Evolutionary conservation across 768 basidiomycete genomes (phyloP).

Genomic region (Tricholoma flavovirens): DNA sequence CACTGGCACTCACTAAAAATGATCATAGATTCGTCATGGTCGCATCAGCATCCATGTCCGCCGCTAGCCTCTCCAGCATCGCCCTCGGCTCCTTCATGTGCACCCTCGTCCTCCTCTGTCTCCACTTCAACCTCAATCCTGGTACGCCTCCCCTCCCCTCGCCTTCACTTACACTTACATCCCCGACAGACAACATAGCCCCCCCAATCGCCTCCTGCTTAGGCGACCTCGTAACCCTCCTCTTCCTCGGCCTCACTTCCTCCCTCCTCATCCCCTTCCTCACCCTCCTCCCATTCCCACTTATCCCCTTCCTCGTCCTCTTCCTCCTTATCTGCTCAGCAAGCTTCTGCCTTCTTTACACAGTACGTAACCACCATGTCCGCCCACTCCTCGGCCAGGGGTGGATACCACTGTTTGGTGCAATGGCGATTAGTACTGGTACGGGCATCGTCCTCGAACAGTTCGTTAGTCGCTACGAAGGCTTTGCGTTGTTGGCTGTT

Average conservation of each 20-base stretch:
- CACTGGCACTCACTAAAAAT: neutral
- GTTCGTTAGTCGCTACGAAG: constrained; percentile 83
- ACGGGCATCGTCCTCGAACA: constrained; percentile 90
- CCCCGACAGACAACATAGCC: constrained; percentile 81
- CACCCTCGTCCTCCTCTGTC: constrained; percentile 69
- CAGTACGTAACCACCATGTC: constrained; percentile 62
- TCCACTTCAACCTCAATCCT: constrained; percentile 74
- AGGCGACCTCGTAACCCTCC: constrained; percentile 88
- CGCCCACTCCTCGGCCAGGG: constrained; percentile 73
- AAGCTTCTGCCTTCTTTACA: constrained; percentile 45
- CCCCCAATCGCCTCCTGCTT: constrained; percentile 90
- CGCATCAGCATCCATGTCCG: constrained; percentile 70
- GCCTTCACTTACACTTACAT: neutral
- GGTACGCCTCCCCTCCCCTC: constrained; percentile 39
- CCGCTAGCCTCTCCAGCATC: constrained; percentile 71
- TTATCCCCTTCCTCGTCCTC: constrained; percentile 51
- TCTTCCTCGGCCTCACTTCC: constrained; percentile 73
- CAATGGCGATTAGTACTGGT: constrained; percentile 81
- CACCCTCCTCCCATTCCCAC: constrained; percentile 54
- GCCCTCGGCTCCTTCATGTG: constrained; percentile 94
- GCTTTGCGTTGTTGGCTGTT: constrained; percentile 82
- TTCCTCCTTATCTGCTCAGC: constrained; percentile 44
- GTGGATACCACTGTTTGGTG: constrained; percentile 87
- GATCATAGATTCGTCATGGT: constrained; percentile 65
- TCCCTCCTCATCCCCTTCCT: constrained; percentile 63